A percentile compares a stretch with the other conserved stretches of the same genome.
These are phyloP conservation scores for Hippophae gyantsensis DNA, from an alignment of 306 rosid genomes.

Conservation along the genomic window DNA sequence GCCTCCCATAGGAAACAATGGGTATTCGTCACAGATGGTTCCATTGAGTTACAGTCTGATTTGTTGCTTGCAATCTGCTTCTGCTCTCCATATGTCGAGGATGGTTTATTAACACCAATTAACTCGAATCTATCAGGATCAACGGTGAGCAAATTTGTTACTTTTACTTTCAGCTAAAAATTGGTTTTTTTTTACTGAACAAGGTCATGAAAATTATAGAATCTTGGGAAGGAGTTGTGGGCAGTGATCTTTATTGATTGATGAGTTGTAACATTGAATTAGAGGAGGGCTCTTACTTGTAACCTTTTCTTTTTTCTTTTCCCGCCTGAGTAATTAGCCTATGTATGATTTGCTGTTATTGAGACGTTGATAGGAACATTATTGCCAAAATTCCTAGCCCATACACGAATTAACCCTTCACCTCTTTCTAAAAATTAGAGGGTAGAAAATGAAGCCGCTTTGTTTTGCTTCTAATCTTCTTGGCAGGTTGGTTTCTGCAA, in stretches of 20 bases:
- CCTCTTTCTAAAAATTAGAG: no score
- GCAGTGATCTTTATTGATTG: neutral
- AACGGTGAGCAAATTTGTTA: constrained; percentile 31
- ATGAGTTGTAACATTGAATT: neutral
- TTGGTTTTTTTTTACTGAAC: neutral
- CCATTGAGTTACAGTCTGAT: constrained; percentile 38
- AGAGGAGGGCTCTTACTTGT: no score
- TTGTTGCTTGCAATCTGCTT: constrained; percentile 79
- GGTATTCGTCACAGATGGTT: constrained; percentile 81
- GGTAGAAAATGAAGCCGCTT: neutral
- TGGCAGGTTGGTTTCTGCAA: constrained; percentile 79
- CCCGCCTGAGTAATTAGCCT: no score
- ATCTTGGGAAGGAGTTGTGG: neutral
- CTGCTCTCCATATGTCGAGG: constrained; percentile 41
- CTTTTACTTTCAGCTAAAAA: constrained; percentile 9
- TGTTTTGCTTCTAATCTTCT: neutral
- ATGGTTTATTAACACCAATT: constrained; percentile 45
- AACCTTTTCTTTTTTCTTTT: no score
- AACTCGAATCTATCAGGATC: constrained; percentile 68
- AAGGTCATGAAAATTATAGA: neutral
- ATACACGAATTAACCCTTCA: no score
- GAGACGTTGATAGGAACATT: no score
- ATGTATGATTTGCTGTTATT: no score
- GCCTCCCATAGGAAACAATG: constrained; percentile 67
- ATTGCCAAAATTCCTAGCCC: no score